Evolutionary conservation across 139 green algal genomes (phyloP), one percentile per base, ranked within the genome.

Genomic region (Zygnema circumcarinatum): DNA sequence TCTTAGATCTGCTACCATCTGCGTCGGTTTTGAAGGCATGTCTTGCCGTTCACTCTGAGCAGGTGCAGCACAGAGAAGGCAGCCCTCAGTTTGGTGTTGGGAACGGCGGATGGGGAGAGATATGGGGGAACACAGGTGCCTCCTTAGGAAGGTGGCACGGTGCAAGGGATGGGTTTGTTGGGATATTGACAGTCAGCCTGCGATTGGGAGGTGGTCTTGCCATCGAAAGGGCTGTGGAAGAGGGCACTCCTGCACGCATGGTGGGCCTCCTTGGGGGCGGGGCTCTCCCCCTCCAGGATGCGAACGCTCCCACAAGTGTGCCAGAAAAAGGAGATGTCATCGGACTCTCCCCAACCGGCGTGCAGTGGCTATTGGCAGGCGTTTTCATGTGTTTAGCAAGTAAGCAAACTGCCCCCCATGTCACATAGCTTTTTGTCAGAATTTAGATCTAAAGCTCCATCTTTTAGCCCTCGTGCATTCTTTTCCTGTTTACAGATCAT

Each of bases 321-420:
- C 7, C 16, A 78, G 69, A 11, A 41, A 20, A 78, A 39, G 35
- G 69, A 78, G 79, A 86, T 47, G 38, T 41, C 2, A 62, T 89
- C 22, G 84, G 54, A 36, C 21, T 88, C 16, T 89, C 84, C 2
- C 84, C 84, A 3, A 89, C 31, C 11, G 84, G 84, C 78, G 32
- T 89, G 38, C 52, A 86, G 52, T 87, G 84, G 75, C 36, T 74
- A 22, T 62, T 89, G 21, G 84, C 75, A 3, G 84, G 35, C 7
- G 31, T 89, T 68, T 54, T 86, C 36, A 89, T 76, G 52, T 89
- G 84, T 33, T 32, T 75, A 33, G 40, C 76, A 36, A 52, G 52
- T 76, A 7, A 38, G 83, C 54, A 11, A n/a, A n/a, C n/a, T n/a
- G n/a, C n/a, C n/a, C n/a, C n/a, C n/a, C n/a, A n/a, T n/a, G n/a